Evolutionary conservation across 2,329 filamentous ascomycete species (phyloP), one percentile per base, ranked within the genome.

Genomic region (Neospermospora avenae): DNA sequence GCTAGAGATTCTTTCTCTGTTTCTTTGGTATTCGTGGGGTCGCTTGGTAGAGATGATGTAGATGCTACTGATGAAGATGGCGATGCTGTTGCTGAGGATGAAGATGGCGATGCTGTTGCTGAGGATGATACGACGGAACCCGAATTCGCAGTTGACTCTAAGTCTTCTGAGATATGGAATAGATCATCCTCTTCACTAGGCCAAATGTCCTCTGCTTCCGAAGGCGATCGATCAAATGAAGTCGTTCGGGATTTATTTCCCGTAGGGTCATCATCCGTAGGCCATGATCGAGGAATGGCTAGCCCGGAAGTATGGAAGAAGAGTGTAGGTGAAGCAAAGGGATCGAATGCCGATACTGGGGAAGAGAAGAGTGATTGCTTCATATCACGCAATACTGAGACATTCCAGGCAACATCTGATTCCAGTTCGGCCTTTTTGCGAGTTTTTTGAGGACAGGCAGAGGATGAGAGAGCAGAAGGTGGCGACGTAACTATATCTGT

Each of bases 241-340:
- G 22, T 5, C 18, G 28, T 4, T 35, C 2, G 11, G 37, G 37
- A 44, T 4, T 2, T 18, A 13, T 28, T 13, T 31, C 28, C 28
- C 28, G 28, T 31, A 31, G 48, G n/a, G 28, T 18, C 46, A 10
- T 58, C 45, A 22, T 56, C 44, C 48, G 45, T 60, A 14, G 58
- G 56, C 66, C 70, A 73, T 7, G 48, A 37, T 3, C 49, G 35
- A 1, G 71, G 71, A 3, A 69, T 53, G 2, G 62, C 34, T 1
- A 68, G 20, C 0, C 80, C 81, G 0, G 84, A 72, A 0, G 77
- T 80, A 54, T 81, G 81, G 66, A 87, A 86, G 67, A 87, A 81
- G 1, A 87, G 75, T 55, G 77, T 76, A 0, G 85, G 78, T 60
- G 82, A 85, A 4, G 78, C 82, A 69, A 87, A 87, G 0, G 81